phyloP scores from a whole-genome alignment of 2,329 filamentous ascomycete species.

The Coniella vitis region DNA sequence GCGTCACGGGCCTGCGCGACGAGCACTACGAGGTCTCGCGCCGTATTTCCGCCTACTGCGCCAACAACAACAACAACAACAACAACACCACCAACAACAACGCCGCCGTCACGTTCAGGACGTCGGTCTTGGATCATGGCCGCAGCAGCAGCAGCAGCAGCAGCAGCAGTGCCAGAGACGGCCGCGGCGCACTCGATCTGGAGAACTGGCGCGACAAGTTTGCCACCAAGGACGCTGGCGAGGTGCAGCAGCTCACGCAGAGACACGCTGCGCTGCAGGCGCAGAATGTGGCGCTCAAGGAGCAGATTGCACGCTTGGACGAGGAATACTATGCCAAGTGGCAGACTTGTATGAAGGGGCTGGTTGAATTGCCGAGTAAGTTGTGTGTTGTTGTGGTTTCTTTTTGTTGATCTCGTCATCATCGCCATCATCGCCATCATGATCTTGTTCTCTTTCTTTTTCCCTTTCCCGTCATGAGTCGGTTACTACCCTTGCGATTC shows the following conservation, averaged over 20 bases:
- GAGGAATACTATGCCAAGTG: conserved; percentile 6
- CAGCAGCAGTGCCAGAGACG: too few species aligned
- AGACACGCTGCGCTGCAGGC: background rate
- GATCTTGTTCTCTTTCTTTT: too few species aligned
- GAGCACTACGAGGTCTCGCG: too few species aligned
- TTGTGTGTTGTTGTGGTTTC: too few species aligned
- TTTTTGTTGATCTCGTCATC: too few species aligned
- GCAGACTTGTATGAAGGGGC: background rate
- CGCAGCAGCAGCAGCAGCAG: too few species aligned
- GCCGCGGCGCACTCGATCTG: too few species aligned
- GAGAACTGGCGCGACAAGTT: conserved; percentile 1
- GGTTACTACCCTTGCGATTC: too few species aligned
- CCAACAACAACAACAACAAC: background rate
- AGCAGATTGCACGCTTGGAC: background rate
- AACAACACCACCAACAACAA: too few species aligned
- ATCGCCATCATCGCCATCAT: too few species aligned
- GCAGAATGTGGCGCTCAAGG: background rate
- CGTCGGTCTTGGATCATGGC: background rate
- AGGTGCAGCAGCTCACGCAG: background rate
- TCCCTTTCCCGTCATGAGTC: too few species aligned
- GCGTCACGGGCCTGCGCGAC: background rate
- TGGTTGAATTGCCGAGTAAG: background rate
- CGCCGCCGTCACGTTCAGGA: too few species aligned
- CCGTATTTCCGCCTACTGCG: conserved; percentile 4
- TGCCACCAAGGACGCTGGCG: background rate